Percentiles rank a stretch among this genome's conserved stretches.
These are phyloP conservation scores for Oenanthe javanica DNA, from an alignment of 140 eudicot species.

Conservation along the genomic window DNA sequence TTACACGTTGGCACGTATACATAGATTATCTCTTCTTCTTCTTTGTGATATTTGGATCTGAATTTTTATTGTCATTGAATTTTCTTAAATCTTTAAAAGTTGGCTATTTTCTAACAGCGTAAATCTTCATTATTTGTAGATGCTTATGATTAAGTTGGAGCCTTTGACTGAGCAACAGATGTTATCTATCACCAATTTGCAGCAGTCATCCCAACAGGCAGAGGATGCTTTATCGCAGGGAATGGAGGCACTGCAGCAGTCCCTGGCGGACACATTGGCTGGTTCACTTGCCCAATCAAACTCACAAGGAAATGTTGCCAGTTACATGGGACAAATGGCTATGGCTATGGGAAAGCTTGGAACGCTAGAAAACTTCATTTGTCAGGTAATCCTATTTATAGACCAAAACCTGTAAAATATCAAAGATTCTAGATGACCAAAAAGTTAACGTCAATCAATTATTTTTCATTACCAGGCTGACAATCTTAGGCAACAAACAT, in stretches of 20 bases:
- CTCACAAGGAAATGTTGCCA: slow-evolving; percentile 56
- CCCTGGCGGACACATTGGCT: slow-evolving; percentile 53
- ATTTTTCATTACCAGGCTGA: slow-evolving; percentile 39
- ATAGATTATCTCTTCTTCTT: not conserved
- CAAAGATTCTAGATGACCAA: not conserved
- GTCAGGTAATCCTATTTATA: slow-evolving; percentile 27
- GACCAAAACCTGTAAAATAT: too few relatives aligned
- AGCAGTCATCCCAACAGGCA: slow-evolving; percentile 60
- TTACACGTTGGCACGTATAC: not conserved
- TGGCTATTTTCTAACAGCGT: not conserved
- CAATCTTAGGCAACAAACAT: slow-evolving; percentile 47
- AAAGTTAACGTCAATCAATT: not conserved
- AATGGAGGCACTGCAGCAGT: slow-evolving; percentile 64
- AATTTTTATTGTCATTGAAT: not conserved
- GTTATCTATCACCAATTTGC: slow-evolving; percentile 48
- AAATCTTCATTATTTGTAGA: slow-evolving; percentile 20
- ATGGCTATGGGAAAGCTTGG: slow-evolving; percentile 76
- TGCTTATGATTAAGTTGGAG: slow-evolving; percentile 47
- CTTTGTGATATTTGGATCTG: not conserved
- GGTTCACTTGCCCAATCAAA: slow-evolving; percentile 47
- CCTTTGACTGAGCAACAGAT: slow-evolving; percentile 61
- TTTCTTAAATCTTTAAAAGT: not conserved
- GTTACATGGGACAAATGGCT: slow-evolving; percentile 68
- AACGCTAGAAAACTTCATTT: slow-evolving; percentile 57
- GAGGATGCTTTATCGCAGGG: slow-evolving; percentile 60